Base-by-base conservation (phyloP, 192 early-diverging fungal genomes). In the Coemansia sp. region DNA sequence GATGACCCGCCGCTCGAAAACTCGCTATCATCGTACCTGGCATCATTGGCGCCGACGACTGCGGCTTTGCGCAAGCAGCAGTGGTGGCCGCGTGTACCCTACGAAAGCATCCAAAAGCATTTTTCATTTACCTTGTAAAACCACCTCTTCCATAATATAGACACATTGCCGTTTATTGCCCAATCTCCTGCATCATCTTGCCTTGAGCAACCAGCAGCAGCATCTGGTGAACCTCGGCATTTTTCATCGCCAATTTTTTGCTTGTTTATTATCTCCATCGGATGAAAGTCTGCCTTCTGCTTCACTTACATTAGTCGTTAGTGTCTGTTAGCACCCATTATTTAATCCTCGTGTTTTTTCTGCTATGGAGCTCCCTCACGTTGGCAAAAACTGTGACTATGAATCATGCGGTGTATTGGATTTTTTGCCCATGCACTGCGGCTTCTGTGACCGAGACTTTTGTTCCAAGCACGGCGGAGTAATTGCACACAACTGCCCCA, bases 361-460 rank as follows among this genome's bases (percentile, higher is more conserved):
- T 9, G n/a, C 11, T 20, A 73, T 74, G 71, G 71, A 74, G 29
- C 55, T 74, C 3, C 64, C 64, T 36, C 29, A 62, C 9, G 39
- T 74, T 20, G 71, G 71, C 5, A 37, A 46, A n/a, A 30, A 43
- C 14, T 74, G 71, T 22, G 32, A 58, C n/a, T 34, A 37, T 46
- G 55, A 51, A 5, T 58, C 55, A 9, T 74, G 71, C 32, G 43
- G 40, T 11, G 40, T 36, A 27, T 47, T 67, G 9, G 71, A 74
- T 41, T 74, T 74, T 54, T 26, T 74, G 40, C 53, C 59, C 1
- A 41, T 66, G 11, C 5, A 28, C 0, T 74, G 71, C 33, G 27
- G 32, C 17, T 20, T 44, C 29, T 74, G 71, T 23, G 17, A n/a
- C 34, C 54, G 46, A 32, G 19, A 30, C 7, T 74, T 67, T 35